phyloP scores from a whole-genome alignment of 1,284 basidiomycete genomes.

The Tylopilus sp. region DNA sequence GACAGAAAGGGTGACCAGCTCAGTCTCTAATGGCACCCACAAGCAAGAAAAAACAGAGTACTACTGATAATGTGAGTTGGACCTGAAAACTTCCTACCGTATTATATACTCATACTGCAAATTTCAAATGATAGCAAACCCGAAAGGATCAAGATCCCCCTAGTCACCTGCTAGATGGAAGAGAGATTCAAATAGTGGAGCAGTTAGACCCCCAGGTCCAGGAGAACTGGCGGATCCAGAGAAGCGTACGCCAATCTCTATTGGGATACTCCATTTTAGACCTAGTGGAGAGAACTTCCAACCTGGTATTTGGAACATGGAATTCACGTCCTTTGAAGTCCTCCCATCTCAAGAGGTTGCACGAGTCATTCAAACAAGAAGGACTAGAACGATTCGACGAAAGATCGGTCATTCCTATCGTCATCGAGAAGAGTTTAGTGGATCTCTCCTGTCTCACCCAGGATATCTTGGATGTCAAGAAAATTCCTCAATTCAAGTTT shows the following conservation, averaged over 20 bases:
- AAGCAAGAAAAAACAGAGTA: no score
- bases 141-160: no score
- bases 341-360: not conserved
- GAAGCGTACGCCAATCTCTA: not conserved
- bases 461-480: not conserved
- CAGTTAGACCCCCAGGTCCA: not conserved
- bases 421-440: not conserved
- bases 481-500: slow-evolving; percentile 1
- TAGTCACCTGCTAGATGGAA: not conserved
- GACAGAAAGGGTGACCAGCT: no score
- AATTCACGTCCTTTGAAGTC: slow-evolving; percentile 1
- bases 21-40: no score
- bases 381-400: slow-evolving; percentile 12
- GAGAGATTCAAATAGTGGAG: not conserved
- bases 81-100: no score
- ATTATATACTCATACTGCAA: no score
- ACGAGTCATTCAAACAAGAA: not conserved
- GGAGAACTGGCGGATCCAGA: not conserved
- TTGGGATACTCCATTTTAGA: slow-evolving; percentile 5
- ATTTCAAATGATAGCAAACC: no score
- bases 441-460: not conserved
- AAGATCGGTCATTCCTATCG: slow-evolving; percentile 13
- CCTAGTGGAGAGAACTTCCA: not conserved
- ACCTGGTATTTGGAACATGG: slow-evolving; percentile 4
- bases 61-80: no score